A percentile compares a stretch with the other conserved stretches of the same genome.
Conservation (phyloP, 495 filamentous ascomycete genomes). For the Penicillium atrosanguineum region DNA sequence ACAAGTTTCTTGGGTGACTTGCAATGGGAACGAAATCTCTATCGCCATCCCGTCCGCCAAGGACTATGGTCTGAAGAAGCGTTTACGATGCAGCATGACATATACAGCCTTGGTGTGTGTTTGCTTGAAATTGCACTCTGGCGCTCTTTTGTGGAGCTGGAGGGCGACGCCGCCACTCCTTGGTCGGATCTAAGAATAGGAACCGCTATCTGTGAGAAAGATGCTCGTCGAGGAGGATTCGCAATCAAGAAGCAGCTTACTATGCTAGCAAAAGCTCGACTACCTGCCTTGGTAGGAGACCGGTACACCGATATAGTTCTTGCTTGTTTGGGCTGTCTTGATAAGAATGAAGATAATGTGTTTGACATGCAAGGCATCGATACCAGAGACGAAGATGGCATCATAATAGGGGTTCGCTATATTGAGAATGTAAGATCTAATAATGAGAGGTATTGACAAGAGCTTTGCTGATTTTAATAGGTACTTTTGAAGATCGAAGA, state of each 20-base stretch:
- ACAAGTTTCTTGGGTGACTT: constrained; percentile 25
- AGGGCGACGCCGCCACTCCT: background rate
- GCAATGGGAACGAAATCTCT: constrained; percentile 37
- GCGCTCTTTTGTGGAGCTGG: constrained; percentile 31
- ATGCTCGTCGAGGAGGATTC: background rate
- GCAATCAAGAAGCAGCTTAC: constrained; percentile 42
- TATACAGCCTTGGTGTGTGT: constrained; percentile 48
- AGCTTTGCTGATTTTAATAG: too few species aligned
- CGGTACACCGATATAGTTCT: constrained; percentile 49
- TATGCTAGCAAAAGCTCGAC: constrained; percentile 27
- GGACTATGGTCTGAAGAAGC: constrained; percentile 29
- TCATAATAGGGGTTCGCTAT: constrained; percentile 48
- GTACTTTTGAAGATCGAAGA: too few species aligned
- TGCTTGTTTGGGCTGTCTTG: constrained; percentile 56
- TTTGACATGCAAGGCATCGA: constrained; percentile 41
- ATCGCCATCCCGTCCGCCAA: constrained; percentile 40
- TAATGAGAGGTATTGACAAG: too few species aligned
- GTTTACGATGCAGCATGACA: constrained; percentile 47
- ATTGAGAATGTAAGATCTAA: constrained; percentile 40
- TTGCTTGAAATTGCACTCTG: constrained; percentile 45
- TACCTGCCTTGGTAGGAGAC: constrained; percentile 49
- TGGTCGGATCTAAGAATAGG: constrained; percentile 1
- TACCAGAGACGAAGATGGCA: constrained; percentile 49
- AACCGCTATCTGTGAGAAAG: background rate
- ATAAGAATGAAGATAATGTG: constrained; percentile 43